Conservation (phyloP, 495 filamentous ascomycete species). For the Aspergillus leporis region DNA sequence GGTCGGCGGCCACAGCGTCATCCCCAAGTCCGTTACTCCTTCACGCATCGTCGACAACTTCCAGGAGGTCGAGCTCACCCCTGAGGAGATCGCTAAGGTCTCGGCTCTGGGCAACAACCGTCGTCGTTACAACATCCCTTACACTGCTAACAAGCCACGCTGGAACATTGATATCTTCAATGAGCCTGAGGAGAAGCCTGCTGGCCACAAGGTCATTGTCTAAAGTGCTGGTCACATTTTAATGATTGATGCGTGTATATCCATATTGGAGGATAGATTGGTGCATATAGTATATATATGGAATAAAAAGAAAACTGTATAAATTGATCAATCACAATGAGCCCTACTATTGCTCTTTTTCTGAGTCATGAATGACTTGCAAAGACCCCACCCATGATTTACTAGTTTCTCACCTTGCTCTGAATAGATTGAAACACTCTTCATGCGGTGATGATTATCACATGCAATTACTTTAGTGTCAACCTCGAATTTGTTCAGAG, state of each 20-base stretch:
- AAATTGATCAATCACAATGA: background rate
- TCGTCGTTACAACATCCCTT: constrained; percentile 53
- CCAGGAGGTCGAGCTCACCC: constrained; percentile 47
- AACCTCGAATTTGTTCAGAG: no score
- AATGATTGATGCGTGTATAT: constrained; percentile 10
- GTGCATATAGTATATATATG: constrained; percentile 4
- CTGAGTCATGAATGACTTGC: no score
- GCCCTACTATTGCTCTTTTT: no score
- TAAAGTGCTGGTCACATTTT: constrained; percentile 25
- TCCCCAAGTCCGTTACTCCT: constrained; percentile 51
- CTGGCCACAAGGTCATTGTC: constrained; percentile 44
- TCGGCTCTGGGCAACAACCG: constrained; percentile 40
- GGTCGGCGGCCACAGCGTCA: constrained; percentile 49
- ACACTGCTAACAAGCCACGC: constrained; percentile 44
- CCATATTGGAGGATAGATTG: constrained; percentile 4
- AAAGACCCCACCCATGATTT: no score
- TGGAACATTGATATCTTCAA: constrained; percentile 51
- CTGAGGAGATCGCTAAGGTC: constrained; percentile 48
- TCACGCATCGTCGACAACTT: constrained; percentile 51
- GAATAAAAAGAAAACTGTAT: background rate
- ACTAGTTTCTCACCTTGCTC: no score
- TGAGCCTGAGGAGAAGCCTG: constrained; percentile 43
- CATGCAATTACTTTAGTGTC: no score
- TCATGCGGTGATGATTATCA: no score
- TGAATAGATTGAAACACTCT: no score